A percentile compares a stretch with the other conserved stretches of the same genome.
Conservation (phyloP, 202 grass and related monocot genomes). For the Musa balbisiana region DNA sequence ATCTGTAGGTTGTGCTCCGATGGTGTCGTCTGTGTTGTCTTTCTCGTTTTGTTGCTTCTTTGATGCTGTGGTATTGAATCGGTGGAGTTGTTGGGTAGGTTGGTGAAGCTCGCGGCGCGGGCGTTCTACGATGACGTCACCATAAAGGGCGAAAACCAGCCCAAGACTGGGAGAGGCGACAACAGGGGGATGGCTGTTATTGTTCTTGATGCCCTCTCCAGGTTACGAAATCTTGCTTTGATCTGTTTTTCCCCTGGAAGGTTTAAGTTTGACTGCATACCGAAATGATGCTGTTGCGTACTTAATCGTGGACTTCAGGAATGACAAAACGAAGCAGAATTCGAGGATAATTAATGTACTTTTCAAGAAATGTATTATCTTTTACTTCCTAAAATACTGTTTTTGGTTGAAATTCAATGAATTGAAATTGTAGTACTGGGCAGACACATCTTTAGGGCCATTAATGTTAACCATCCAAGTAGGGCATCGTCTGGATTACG, state of each 20-base stretch:
- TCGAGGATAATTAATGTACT: background rate
- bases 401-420: no score
- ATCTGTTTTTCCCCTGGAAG: background rate
- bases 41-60: no score
- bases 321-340: no score
- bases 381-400: background rate
- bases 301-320: no score
- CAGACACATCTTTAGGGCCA: background rate
- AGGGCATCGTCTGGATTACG: background rate
- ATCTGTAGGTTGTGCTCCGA: no score
- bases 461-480: background rate
- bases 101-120: constrained; percentile 75
- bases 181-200: constrained; percentile 97
- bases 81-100: constrained; percentile 22
- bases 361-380: background rate
- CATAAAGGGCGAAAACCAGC: constrained; percentile 87
- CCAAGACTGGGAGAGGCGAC: constrained; percentile 81
- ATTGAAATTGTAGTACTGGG: no score
- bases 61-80: no score
- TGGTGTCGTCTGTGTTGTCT: no score
- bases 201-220: constrained; percentile 79
- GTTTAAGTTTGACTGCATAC: no score
- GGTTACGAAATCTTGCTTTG: constrained; percentile 20
- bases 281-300: no score
- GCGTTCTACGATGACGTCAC: constrained; percentile 93